Base-by-base conservation (phyloP, 2,329 filamentous ascomycete species). In the Talaromyces piceae region DNA sequence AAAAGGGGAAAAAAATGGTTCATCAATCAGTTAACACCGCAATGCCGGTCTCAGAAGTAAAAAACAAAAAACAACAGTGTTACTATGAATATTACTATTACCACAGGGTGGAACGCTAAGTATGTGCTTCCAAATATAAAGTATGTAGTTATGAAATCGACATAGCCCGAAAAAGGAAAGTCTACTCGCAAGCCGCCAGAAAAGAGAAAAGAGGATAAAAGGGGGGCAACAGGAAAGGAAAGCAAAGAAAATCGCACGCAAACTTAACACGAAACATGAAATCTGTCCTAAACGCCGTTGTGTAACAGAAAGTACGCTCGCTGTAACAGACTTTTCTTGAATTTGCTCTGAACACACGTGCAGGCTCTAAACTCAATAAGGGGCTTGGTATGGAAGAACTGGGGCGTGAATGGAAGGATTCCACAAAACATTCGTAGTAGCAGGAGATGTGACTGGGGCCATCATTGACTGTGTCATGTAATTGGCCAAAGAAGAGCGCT, bases 381-480 rank as follows among this genome's bases (percentile, higher is more conserved):
- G 47, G 25, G 33, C 22, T 13, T 54, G 51, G 13, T 50, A 54
- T 11, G 48, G 25, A 44, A 37, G 37, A 3, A 47, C 51, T 3
- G 51, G 25, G 16, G 51, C 45, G 23, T 54, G 51, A 2, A 54
- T 16, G n/a, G 43, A 31, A 11, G 51, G 23, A 5, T 50, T 37
- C 51, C 51, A 54, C 22, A 54, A 12, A 3, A 54, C 48, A 4
- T 30, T 25, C 1, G 47, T 47, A 5, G 51, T 50, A 23, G 48
- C 51, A 22, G 51, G 37, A 18, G 13, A 26, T 5, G 51, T 27
- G 11, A 25, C 43, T 25, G 47, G 25, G 7, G 39, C 39, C 20
- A 53, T 47, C 37, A 54, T 39, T 48, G 47, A 27, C 9, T 54
- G 51, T 3, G 45, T 44, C 33, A 54, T 43, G 25, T 54, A 54